Conservation (phyloP, 164 flowering plant genomes). For the Malania oleifera region DNA sequence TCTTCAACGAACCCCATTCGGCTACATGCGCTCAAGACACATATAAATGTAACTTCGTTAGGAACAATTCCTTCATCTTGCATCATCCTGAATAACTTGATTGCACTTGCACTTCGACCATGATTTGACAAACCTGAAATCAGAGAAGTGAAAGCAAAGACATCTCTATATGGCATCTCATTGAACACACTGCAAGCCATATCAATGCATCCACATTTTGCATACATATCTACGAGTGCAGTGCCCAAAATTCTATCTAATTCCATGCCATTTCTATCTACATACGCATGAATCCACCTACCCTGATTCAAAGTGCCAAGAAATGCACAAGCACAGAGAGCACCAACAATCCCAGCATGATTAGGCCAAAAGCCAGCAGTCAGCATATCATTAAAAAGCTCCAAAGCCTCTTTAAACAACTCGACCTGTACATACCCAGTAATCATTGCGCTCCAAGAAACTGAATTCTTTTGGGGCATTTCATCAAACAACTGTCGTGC, state of each 20-base stretch:
- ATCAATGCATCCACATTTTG: slow-evolving; percentile 54
- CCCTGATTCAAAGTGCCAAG: slow-evolving; percentile 57
- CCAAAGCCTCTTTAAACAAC: slow-evolving; percentile 37
- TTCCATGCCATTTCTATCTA: slow-evolving; percentile 32
- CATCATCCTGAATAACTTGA: slow-evolving; percentile 43
- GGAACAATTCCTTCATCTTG: slow-evolving; percentile 38
- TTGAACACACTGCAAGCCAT: slow-evolving; percentile 33
- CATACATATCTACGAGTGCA: slow-evolving; percentile 57
- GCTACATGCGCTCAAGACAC: slow-evolving; percentile 52
- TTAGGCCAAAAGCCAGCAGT: slow-evolving; percentile 36
- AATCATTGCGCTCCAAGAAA: slow-evolving; percentile 61
- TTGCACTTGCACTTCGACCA: slow-evolving; percentile 31
- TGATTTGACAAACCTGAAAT: slow-evolving; percentile 53
- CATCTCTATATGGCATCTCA: slow-evolving; percentile 38
- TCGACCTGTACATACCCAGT: slow-evolving; percentile 40
- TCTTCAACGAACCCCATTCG: slow-evolving; percentile 48
- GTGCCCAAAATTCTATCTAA: slow-evolving; percentile 46
- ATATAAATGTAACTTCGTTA: slow-evolving; percentile 45
- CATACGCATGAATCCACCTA: slow-evolving; percentile 55
- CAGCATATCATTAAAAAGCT: slow-evolving; percentile 41
- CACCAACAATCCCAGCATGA: slow-evolving; percentile 43
- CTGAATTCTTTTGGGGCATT: slow-evolving; percentile 56
- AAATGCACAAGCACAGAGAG: slow-evolving; percentile 42
- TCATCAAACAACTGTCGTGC: slow-evolving; percentile 51
- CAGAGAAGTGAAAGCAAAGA: slow-evolving; percentile 51